Evolutionary conservation across 192 early-diverging fungal species (phyloP).

Genomic region (Chytriomyces sp.): DNA sequence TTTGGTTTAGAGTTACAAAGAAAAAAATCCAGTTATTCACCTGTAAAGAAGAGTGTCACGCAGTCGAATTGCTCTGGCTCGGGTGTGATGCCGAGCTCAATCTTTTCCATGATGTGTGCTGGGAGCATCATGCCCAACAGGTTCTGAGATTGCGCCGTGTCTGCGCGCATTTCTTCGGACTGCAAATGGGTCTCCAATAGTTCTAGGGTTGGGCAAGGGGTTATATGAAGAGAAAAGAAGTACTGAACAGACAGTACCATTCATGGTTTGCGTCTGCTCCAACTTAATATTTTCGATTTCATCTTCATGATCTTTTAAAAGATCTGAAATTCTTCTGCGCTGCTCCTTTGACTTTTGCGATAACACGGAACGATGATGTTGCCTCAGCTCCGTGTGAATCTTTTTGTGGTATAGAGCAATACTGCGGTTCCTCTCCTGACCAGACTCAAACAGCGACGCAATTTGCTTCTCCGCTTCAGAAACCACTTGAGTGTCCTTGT

Average conservation of each 20-base stretch:
- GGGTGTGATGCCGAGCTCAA: constrained; percentile 27
- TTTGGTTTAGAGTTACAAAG: not conserved
- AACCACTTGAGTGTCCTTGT: constrained; percentile 25
- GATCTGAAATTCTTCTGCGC: constrained; percentile 14
- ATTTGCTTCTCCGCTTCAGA: constrained; percentile 28
- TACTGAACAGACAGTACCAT: constrained; percentile 8
- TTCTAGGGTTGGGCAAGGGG: not conserved
- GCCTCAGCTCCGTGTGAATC: not conserved
- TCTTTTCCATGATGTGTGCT: constrained; percentile 38
- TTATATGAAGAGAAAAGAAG: not conserved
- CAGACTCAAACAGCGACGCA: constrained; percentile 13
- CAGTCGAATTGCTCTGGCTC: constrained; percentile 32
- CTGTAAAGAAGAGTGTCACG: constrained; percentile 39
- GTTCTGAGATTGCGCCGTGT: constrained; percentile 31
- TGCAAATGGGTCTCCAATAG: constrained; percentile 37
- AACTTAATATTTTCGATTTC: constrained; percentile 21
- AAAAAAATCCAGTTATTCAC: not conserved
- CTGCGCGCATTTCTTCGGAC: constrained; percentile 32
- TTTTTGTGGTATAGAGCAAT: not conserved
- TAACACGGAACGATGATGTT: not conserved
- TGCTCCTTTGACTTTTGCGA: constrained; percentile 13
- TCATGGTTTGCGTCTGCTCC: constrained; percentile 15
- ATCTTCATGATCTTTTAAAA: constrained; percentile 27
- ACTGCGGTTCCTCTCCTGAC: not conserved
- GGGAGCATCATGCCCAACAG: constrained; percentile 43